Conservation (phyloP, 139 green algal species). For the Volvox reticuliferus region DNA sequence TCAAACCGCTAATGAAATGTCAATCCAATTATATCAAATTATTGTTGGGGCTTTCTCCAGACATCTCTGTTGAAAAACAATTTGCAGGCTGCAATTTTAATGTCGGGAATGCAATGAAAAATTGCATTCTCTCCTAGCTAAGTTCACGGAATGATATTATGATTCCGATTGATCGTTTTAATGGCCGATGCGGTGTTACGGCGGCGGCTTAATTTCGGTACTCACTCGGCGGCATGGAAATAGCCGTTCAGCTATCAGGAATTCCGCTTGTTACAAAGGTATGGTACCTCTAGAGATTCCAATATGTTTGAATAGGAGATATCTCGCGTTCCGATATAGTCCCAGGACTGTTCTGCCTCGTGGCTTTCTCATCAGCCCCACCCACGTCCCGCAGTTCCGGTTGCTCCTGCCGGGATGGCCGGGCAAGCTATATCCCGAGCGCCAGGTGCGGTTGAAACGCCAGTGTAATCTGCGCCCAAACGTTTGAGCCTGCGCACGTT, state of each 20-base stretch:
- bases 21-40: too few relatives aligned
- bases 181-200: not conserved
- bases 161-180: too few relatives aligned
- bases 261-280: not conserved
- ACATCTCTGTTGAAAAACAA: too few relatives aligned
- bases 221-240: not conserved
- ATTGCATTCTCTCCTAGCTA: too few relatives aligned
- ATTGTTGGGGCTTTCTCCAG: too few relatives aligned
- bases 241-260: not conserved
- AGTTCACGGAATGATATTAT: too few relatives aligned
- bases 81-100: too few relatives aligned
- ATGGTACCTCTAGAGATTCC: not conserved
- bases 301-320: not conserved
- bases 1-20: too few relatives aligned
- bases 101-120: too few relatives aligned
- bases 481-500: too few relatives aligned
- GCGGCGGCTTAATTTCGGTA: not conserved
- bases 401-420: constrained; percentile 21
- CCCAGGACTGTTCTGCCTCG: not conserved
- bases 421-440: not conserved
- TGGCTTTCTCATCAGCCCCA: not conserved
- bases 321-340: not conserved
- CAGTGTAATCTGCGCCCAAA: too few relatives aligned
- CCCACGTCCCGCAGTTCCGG: not conserved
- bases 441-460: not conserved